Base-by-base conservation (phyloP, 2,329 filamentous ascomycete species). In the Emergomyces pasteurianus region DNA sequence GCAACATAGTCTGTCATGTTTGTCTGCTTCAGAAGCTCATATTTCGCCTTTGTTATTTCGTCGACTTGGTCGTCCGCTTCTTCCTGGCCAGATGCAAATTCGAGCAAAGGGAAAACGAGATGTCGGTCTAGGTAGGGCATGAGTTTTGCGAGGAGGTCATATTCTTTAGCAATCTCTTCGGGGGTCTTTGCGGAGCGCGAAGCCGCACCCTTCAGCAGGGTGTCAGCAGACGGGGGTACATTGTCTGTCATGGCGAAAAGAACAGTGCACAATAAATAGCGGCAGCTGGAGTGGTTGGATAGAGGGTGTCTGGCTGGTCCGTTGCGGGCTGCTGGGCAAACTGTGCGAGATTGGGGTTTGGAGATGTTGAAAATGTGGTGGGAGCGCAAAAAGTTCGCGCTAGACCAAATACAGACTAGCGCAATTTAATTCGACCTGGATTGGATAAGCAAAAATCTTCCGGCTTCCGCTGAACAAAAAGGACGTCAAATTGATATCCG, bases 1-100 rank as follows among this genome's bases (percentile, higher is more conserved):
- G 92, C 92, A 60, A 97, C 90, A 75, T 95, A 99, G 78, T 99
- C 94, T 71, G 88, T 94, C 94, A 99, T 99, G 82, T 97, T 96
- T 71, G 94, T 97, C 75, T 91, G 87, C 80, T 95, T 92, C 68
- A 99, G 85, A 62, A 99, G 86, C 78, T 92, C 87, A 76, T 92
- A 96, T 78, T 96, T 96, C 69, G 91, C 86, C 73, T 88, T 85
- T 65, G 87, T 87, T 69, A 95, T 86, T 74, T 92, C 86, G 70
- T 81, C 81, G 60, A 69, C 65, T 18, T 68, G 83, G 77, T 76
- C 83, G 68, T 85, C 83, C 71, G 91, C 88, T 74, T 91, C 86
- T 67, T 95, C 87, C 75, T 90, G 86, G 72, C 87, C 86, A 71
- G 86, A 86, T 71, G 88, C 83, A 77, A 96, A 96, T 79, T 96